Percentiles rank a stretch among this genome's conserved stretches.
Conservation (phyloP, 441 rosid genomes). For the California macrophylla region DNA sequence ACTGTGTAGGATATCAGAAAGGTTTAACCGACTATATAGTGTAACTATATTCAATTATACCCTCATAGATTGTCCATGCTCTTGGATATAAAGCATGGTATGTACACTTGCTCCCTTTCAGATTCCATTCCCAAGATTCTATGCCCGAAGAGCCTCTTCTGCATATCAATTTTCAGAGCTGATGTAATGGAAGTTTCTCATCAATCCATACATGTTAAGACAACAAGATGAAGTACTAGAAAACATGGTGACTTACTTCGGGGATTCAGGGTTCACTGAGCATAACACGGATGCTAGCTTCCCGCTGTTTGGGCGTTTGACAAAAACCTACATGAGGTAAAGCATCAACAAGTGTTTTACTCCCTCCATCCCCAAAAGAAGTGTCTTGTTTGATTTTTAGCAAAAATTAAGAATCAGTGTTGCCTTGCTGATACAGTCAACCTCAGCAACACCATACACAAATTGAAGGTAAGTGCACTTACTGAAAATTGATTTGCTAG, state of each 20-base stretch:
- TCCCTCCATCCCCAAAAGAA: not conserved
- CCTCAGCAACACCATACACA: too few species aligned
- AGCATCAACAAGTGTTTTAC: not conserved
- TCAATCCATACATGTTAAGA: not conserved
- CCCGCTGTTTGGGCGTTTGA: not conserved
- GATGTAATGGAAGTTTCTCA: not conserved
- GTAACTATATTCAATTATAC: too few species aligned
- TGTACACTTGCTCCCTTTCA: not conserved
- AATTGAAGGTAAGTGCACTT: too few species aligned
- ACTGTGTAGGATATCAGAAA: too few species aligned
- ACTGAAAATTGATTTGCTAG: constrained; percentile 2
- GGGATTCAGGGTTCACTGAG: not conserved
- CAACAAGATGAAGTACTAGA: not conserved
- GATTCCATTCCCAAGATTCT: not conserved
- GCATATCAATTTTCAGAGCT: not conserved
- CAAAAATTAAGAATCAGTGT: too few species aligned
- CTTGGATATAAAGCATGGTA: constrained; percentile 2
- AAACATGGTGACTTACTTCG: not conserved
- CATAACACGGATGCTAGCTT: not conserved
- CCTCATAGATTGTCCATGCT: not conserved
- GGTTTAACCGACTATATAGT: too few species aligned
- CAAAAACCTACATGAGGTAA: not conserved
- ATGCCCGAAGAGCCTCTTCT: not conserved
- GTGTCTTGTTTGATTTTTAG: too few species aligned
- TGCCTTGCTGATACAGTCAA: too few species aligned